phyloP scores from a whole-genome alignment of 1,284 basidiomycete genomes.

The Meira nashicola region DNA sequence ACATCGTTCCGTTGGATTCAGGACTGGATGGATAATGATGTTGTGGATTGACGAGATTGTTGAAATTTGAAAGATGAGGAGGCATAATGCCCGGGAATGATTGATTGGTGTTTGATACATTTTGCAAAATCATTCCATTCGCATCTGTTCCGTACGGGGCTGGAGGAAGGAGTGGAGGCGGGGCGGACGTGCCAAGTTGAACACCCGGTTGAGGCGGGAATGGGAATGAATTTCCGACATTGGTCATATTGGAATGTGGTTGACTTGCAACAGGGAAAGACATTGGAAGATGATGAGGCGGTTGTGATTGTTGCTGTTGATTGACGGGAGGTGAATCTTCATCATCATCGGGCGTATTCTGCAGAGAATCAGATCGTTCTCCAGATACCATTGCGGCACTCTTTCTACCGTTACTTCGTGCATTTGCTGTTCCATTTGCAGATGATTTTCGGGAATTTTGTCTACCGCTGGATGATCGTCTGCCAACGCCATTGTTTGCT shows the following conservation, averaged over 20 bases:
- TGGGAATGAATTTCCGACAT: neutral
- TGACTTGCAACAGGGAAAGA: neutral
- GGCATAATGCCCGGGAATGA: neutral
- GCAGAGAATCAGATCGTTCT: neutral
- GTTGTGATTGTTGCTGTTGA: conserved; percentile 4
- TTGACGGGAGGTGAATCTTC: neutral
- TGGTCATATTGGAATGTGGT: conserved; percentile 8
- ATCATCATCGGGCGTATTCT: neutral
- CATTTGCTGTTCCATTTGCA: neutral
- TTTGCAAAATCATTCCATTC: neutral
- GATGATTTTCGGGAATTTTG: neutral
- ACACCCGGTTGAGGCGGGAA: neutral
- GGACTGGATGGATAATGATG: conserved; percentile 28
- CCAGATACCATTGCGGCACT: neutral
- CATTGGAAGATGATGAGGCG: neutral
- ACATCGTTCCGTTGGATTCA: conserved; percentile 27
- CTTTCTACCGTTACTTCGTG: neutral
- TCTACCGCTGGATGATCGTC: neutral
- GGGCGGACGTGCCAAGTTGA: neutral
- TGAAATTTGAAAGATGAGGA: conserved; percentile 1
- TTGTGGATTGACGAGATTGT: conserved; percentile 19
- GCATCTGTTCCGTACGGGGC: conserved; percentile 3
- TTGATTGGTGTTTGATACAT: conserved; percentile 2
- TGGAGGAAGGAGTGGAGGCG: conserved; percentile 6
- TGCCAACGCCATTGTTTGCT: neutral